phyloP scores from a whole-genome alignment of 2,329 filamentous ascomycete species.

The Penicillium sp. region DNA sequence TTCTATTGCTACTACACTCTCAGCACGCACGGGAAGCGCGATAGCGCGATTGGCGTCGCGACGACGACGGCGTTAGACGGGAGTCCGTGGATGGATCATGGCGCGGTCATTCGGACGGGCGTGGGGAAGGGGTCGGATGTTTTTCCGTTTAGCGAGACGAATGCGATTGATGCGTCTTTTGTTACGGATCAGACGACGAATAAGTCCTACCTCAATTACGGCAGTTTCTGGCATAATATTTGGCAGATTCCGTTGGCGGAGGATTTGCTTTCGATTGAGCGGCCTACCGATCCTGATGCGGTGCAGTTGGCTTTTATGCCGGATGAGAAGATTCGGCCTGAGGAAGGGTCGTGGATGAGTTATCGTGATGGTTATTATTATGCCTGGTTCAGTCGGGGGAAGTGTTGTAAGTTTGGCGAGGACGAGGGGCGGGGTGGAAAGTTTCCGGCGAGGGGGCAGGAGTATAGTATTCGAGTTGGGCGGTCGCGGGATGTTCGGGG shows the following conservation, averaged over 20 bases:
- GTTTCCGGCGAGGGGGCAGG: constrained; percentile 33
- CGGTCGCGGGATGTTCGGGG: constrained; percentile 37
- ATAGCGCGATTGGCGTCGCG: constrained; percentile 43
- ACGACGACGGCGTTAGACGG: constrained; percentile 30
- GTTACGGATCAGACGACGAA: constrained; percentile 30
- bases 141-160: constrained; percentile 39
- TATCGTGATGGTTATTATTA: constrained; percentile 43
- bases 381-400: constrained; percentile 44
- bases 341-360: constrained; percentile 43
- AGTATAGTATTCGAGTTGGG: constrained; percentile 44
- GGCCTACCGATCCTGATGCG: constrained; percentile 26
- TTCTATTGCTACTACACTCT: constrained; percentile 46
- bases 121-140: constrained; percentile 27
- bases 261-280: constrained; percentile 34
- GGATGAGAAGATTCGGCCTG: constrained; percentile 22
- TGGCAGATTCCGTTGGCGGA: constrained; percentile 39
- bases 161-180: constrained; percentile 43
- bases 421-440: constrained; percentile 8
- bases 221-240: constrained; percentile 42
- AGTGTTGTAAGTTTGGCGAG: constrained; percentile 38
- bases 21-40: constrained; percentile 31
- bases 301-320: constrained; percentile 34
- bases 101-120: constrained; percentile 38
- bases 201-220: constrained; percentile 37
- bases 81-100: constrained; percentile 40